Evolutionary conservation across 768 basidiomycete genomes (phyloP).

Genomic region (Termitomyces titanicus): DNA sequence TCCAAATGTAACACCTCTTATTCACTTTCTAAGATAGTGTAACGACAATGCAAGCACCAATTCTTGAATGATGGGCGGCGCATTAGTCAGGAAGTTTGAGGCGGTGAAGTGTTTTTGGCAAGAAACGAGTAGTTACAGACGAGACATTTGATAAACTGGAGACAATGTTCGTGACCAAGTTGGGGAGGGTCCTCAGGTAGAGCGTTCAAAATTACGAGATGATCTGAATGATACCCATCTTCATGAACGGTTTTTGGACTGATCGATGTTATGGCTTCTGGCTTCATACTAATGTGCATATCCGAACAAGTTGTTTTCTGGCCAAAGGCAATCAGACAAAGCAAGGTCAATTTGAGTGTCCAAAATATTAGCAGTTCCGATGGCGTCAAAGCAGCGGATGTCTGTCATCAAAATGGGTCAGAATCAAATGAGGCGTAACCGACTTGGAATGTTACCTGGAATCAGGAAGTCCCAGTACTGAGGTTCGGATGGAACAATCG

Average conservation of each 20-base stretch:
- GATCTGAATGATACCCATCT: not conserved
- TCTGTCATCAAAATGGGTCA: not conserved
- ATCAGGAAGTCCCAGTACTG: not conserved
- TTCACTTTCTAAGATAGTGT: not conserved
- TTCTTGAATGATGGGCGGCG: slow-evolving; percentile 8
- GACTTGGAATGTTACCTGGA: slow-evolving; percentile 1
- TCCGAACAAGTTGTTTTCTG: not conserved
- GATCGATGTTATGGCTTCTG: not conserved
- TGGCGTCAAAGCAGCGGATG: not conserved
- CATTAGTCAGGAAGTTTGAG: not conserved
- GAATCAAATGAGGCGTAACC: not conserved
- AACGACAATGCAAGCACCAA: not conserved
- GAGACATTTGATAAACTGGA: not conserved
- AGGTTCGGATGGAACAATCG: not conserved
- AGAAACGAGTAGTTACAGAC: not conserved
- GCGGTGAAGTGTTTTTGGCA: not conserved
- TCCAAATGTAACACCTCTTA: slow-evolving; percentile 3
- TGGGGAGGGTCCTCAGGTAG: not conserved
- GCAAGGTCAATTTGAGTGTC: not conserved
- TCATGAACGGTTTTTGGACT: not conserved
- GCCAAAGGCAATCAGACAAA: not conserved
- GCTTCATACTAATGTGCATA: not conserved
- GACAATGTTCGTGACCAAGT: not conserved
- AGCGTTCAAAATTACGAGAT: not conserved
- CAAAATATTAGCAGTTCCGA: not conserved